Evolutionary conservation across 495 filamentous ascomycete genomes (phyloP).

Genomic region (Aspergillus campestris): DNA sequence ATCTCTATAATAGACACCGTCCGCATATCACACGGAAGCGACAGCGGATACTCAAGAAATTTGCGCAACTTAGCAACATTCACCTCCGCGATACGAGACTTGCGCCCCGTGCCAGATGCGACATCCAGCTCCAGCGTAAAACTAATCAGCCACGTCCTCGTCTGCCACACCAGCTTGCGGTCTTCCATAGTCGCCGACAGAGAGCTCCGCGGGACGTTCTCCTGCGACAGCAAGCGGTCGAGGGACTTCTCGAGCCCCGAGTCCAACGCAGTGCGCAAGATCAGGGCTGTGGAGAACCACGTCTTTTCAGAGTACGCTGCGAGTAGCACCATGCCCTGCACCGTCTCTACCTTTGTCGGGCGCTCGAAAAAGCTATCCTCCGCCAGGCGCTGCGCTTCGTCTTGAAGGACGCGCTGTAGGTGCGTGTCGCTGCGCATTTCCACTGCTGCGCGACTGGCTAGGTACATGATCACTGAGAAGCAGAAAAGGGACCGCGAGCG

Average conservation of each 20-base stretch:
- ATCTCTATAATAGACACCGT: slow-evolving; percentile 35
- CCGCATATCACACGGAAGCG: slow-evolving; percentile 34
- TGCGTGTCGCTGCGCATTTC: slow-evolving; percentile 31
- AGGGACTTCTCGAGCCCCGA: slow-evolving; percentile 36
- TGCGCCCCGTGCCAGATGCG: slow-evolving; percentile 35
- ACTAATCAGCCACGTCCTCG: slow-evolving; percentile 34
- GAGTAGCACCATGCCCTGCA: slow-evolving; percentile 37
- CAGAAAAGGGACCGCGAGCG: slow-evolving; percentile 36
- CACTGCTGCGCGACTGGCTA: slow-evolving; percentile 31
- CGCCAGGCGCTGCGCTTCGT: slow-evolving; percentile 34
- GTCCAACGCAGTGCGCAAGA: slow-evolving; percentile 34
- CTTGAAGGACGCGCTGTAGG: slow-evolving; percentile 36
- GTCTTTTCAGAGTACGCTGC: slow-evolving; percentile 39
- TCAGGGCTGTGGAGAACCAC: slow-evolving; percentile 38
- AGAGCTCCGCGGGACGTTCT: slow-evolving; percentile 28
- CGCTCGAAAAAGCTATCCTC: slow-evolving; percentile 39
- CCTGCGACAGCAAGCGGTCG: slow-evolving; percentile 29
- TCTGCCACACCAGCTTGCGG: slow-evolving; percentile 35
- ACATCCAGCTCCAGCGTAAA: slow-evolving; percentile 37
- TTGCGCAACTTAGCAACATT: slow-evolving; percentile 30
- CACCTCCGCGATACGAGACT: slow-evolving; percentile 34
- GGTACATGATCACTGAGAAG: slow-evolving; percentile 36
- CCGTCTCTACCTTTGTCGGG: slow-evolving; percentile 35
- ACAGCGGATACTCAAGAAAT: slow-evolving; percentile 36
- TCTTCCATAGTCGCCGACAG: slow-evolving; percentile 34